Conservation (phyloP, 257 asterid genomes). For the Fraxinus excelsior region DNA sequence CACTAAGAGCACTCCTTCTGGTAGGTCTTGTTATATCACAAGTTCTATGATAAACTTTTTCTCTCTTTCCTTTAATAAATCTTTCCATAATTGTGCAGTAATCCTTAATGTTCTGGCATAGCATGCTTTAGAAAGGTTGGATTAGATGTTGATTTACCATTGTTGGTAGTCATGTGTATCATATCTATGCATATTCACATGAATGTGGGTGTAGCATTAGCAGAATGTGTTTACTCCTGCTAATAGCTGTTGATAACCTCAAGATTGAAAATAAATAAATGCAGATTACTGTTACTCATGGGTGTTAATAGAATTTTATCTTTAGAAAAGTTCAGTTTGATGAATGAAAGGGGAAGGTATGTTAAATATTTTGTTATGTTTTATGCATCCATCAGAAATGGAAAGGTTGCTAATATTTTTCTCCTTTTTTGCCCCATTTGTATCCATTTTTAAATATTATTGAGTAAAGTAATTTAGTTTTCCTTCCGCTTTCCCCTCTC, state of each 20-base stretch:
- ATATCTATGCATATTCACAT: constrained; percentile 9
- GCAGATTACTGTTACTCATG: constrained; percentile 9
- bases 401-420: constrained; percentile 4
- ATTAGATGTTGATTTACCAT: constrained; percentile 3
- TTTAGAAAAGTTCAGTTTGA: constrained; percentile 6
- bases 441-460: neutral
- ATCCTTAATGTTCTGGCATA: constrained; percentile 2
- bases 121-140: constrained; percentile 9
- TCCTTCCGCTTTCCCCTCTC: neutral
- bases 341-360: constrained; percentile 4
- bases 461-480: constrained; percentile 17
- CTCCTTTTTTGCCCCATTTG: constrained; percentile 19
- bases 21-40: constrained; percentile 52
- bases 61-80: constrained; percentile 1
- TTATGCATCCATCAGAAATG: neutral
- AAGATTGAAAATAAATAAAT: neutral
- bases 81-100: constrained; percentile 2
- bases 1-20: constrained; percentile 82
- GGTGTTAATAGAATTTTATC: constrained; percentile 4
- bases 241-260: constrained; percentile 6
- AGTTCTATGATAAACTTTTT: constrained; percentile 14
- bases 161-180: neutral
- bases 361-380: neutral
- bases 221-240: constrained; percentile 4
- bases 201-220: neutral